phyloP scores from a whole-genome alignment of 2,329 filamentous ascomycete genomes.

The Arthroderma sp. region DNA sequence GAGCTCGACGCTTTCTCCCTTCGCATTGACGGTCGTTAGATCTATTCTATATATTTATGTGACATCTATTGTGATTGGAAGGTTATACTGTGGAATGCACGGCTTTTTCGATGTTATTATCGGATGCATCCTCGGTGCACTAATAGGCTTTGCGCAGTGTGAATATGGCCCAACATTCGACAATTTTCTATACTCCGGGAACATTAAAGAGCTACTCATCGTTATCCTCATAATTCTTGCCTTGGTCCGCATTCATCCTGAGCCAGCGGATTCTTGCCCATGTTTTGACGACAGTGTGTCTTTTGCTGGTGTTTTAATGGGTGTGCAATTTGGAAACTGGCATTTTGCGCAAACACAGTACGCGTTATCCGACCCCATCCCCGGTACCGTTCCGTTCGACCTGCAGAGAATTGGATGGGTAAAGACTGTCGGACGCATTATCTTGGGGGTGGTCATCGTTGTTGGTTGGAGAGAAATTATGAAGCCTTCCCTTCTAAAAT shows the following conservation, averaged over 20 bases:
- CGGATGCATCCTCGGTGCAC: slow-evolving; percentile 62
- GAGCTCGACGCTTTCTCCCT: slow-evolving; percentile 46
- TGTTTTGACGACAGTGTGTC: slow-evolving; percentile 95
- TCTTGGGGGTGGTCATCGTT: slow-evolving; percentile 68
- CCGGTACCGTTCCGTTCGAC: slow-evolving; percentile 51
- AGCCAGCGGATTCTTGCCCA: slow-evolving; percentile 91
- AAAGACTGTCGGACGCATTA: slow-evolving; percentile 52
- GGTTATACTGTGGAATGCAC: slow-evolving; percentile 97
- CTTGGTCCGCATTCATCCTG: slow-evolving; percentile 79
- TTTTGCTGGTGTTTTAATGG: slow-evolving; percentile 82
- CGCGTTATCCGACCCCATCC: slow-evolving; percentile 40
- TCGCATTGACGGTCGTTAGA: slow-evolving; percentile 51
- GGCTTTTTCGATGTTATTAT: slow-evolving; percentile 83
- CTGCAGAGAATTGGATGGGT: slow-evolving; percentile 53
- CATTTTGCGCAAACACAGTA: slow-evolving; percentile 52
- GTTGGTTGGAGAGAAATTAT: slow-evolving; percentile 82
- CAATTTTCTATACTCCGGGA: slow-evolving; percentile 52
- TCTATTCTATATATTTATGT: slow-evolving; percentile 69
- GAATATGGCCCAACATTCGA: slow-evolving; percentile 49
- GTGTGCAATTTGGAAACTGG: slow-evolving; percentile 72
- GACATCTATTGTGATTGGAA: slow-evolving; percentile 74
- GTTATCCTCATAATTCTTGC: slow-evolving; percentile 55
- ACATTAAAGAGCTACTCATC: slow-evolving; percentile 50
- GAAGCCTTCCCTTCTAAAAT: slow-evolving; percentile 67
- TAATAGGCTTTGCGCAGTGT: slow-evolving; percentile 45